Base-by-base conservation (phyloP, 2,329 filamentous ascomycete species). In the Leptographium lundbergii region DNA sequence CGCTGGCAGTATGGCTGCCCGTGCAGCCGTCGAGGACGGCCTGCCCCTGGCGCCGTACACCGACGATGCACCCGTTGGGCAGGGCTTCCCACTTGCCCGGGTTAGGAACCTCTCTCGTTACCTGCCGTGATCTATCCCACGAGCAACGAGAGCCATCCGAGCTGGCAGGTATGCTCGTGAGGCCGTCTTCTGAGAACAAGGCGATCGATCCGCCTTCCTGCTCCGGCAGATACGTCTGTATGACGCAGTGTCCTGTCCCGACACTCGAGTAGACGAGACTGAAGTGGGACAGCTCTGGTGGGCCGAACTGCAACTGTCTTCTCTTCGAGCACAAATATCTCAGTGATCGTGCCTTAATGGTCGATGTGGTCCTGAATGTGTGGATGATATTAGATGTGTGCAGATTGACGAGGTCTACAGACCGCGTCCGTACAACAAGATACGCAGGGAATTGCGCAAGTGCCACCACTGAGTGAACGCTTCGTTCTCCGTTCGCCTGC, bases 1-100 rank as follows among this genome's bases (percentile, higher is more conserved):
- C 29, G 36, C 54, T 34, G 3, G 27, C 7, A 25, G 64, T 57
- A 19, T 59, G 59, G 36, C 62, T 61, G 61, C 63, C 58, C 27
- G 51, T 25, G 32, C 19, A 25, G 17, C 24, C 29, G 9, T 59
- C 52, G 11, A 50, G 27, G 45, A 57, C 54, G 27, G 10, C 22
- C 2, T 13, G 11, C 3, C 60, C 52, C 64, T n/a, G 61, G 53
- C 47, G 79, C 34, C 86, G 76, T 14, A 89, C 74, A 0, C 87
- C 87, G 0, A 88, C 73, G 11, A 88, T 73, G 58, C 80, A 81
- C 0, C 84, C 81, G 36, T 78, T 78, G 0, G 77, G 74, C 7
- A 88, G 73, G 1, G 81, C 73, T 61, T 85, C 81, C 86, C 86
- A 90, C 0, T 73, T 68, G 0, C 87, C 87, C 0, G 85, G 84